Conservation (phyloP, 2,329 filamentous ascomycete genomes). For the Colletotrichum neosansevieriae region DNA sequence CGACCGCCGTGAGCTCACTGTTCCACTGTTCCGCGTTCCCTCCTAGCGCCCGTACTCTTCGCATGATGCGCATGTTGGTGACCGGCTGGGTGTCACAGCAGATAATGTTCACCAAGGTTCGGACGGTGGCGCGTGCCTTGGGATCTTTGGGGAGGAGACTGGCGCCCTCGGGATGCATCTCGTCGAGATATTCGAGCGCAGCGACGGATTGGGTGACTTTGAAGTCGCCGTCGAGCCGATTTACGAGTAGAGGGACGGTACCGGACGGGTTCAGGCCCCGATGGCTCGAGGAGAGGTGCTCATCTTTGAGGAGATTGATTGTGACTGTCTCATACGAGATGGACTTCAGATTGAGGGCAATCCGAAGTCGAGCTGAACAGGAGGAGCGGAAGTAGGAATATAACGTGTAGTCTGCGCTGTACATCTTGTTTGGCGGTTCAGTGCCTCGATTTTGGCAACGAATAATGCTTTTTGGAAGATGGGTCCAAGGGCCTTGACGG, state of each 20-base stretch:
- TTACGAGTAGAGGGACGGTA: slow-evolving; percentile 66
- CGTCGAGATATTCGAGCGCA: slow-evolving; percentile 73
- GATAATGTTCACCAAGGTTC: slow-evolving; percentile 67
- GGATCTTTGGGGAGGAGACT: slow-evolving; percentile 62
- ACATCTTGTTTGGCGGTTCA: neutral
- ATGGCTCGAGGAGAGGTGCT: slow-evolving; percentile 62
- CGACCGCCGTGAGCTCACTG: slow-evolving; percentile 61
- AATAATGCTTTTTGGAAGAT: neutral
- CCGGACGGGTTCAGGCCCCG: slow-evolving; percentile 63
- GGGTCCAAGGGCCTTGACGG: neutral
- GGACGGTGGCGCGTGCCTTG: slow-evolving; percentile 60
- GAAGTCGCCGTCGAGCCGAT: slow-evolving; percentile 50
- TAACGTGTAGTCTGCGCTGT: slow-evolving; percentile 53
- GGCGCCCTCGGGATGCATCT: slow-evolving; percentile 56
- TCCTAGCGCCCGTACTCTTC: slow-evolving; percentile 59
- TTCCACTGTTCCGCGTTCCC: slow-evolving; percentile 63
- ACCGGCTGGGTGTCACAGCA: slow-evolving; percentile 70
- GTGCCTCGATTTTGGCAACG: neutral
- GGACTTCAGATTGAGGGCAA: slow-evolving; percentile 67
- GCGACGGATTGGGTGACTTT: slow-evolving; percentile 69
- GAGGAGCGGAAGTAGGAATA: slow-evolving; percentile 74
- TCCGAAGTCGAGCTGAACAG: slow-evolving; percentile 71
- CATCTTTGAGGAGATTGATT: slow-evolving; percentile 66
- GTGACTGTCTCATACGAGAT: slow-evolving; percentile 60
- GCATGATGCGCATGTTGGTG: slow-evolving; percentile 67